phyloP scores from a whole-genome alignment of 139 green algal species.

The Micractinium conductrix region DNA sequence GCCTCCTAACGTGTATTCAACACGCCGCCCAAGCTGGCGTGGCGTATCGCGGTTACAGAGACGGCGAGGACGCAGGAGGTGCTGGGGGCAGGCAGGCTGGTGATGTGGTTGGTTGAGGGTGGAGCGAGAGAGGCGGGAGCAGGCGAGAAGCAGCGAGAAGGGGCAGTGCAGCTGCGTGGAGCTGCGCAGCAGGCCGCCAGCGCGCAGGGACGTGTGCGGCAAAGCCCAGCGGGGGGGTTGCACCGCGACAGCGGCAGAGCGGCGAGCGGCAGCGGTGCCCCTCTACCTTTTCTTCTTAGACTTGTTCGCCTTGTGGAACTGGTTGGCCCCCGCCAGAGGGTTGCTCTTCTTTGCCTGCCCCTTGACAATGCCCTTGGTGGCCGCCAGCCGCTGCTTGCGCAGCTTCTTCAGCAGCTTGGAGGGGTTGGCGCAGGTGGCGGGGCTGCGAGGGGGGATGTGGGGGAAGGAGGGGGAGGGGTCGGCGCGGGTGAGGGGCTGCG shows the following conservation, averaged over 20 bases:
- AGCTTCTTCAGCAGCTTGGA: conserved; percentile 25
- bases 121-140: too few species aligned
- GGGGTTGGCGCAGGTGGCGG: conserved; percentile 8
- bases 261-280: too few species aligned
- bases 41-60: background rate
- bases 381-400: conserved; percentile 29
- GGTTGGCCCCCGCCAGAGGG: conserved; percentile 15
- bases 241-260: too few species aligned
- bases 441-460: background rate
- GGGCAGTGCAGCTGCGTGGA: background rate
- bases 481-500: too few species aligned
- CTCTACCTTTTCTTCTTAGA: conserved; percentile 30
- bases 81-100: too few species aligned
- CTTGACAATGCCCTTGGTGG: conserved; percentile 24
- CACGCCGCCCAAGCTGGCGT: too few species aligned
- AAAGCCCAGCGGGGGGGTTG: too few species aligned
- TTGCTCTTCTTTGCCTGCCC: conserved; percentile 17
- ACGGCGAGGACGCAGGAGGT: too few species aligned
- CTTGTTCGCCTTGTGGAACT: conserved; percentile 35
- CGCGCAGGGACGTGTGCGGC: too few species aligned
- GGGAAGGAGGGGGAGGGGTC: too few species aligned
- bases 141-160: background rate
- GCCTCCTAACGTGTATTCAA: too few species aligned
- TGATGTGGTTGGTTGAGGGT: too few species aligned
- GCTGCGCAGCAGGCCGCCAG: background rate